Conservation (phyloP, 768 basidiomycete genomes). For the Lanmaoa pseudosensibilis region DNA sequence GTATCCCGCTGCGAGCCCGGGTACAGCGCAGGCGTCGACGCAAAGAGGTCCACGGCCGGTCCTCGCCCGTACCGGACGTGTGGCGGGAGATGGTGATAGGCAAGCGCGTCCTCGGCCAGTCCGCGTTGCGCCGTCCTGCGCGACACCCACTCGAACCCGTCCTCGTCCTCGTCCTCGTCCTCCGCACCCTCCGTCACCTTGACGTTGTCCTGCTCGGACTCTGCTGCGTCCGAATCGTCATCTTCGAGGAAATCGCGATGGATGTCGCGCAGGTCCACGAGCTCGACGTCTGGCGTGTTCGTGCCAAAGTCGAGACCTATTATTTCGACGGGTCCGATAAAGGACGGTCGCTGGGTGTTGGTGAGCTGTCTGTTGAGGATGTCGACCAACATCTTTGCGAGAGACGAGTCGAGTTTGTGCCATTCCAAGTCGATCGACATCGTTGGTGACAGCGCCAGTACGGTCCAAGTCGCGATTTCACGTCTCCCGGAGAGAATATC, state of each 20-base stretch:
- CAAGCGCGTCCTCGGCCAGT: constrained; percentile 50
- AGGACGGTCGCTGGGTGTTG: constrained; percentile 77
- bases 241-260: constrained; percentile 90
- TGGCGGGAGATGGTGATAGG: constrained; percentile 70
- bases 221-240: constrained; percentile 42
- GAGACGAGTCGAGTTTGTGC: constrained; percentile 72
- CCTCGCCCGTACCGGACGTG: constrained; percentile 67
- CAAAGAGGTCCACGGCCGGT: constrained; percentile 57
- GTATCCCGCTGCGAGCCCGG: constrained; percentile 40
- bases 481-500: background rate
- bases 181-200: constrained; percentile 52
- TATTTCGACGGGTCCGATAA: constrained; percentile 90
- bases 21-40: constrained; percentile 51
- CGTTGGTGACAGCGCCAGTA: background rate
- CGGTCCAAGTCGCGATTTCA: background rate
- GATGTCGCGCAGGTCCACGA: constrained; percentile 91
- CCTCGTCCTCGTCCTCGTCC: constrained; percentile 74
- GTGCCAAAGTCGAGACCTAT: constrained; percentile 88
- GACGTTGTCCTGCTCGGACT: constrained; percentile 38
- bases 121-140: constrained; percentile 58
- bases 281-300: constrained; percentile 77
- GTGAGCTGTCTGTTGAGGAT: constrained; percentile 79
- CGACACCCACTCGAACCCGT: constrained; percentile 82
- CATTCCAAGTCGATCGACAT: constrained; percentile 99
- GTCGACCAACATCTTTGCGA: constrained; percentile 67